A percentile compares a stretch with the other conserved stretches of the same genome.
Evolutionary conservation across 139 green algal genomes (phyloP).

Genomic region (Picochlorum sp.): DNA sequence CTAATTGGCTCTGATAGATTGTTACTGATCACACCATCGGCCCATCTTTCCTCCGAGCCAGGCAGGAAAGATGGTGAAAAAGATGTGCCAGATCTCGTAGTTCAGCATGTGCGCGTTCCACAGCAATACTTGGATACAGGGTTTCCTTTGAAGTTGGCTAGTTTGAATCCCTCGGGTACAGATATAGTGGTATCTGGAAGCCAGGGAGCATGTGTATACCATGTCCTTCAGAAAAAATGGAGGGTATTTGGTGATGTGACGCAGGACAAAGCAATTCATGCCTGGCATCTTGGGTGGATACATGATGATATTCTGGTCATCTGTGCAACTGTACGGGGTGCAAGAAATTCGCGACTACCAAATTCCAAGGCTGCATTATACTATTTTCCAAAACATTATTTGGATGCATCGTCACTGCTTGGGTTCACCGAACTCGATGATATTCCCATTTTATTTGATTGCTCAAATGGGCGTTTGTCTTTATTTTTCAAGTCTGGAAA

Average conservation of each 20-base stretch:
- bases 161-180: slow-evolving; percentile 43
- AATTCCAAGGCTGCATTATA: background rate
- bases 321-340: background rate
- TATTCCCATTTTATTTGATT: slow-evolving; percentile 75
- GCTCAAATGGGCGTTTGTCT: background rate
- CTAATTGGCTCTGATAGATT: no score
- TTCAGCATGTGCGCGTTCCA: slow-evolving; percentile 59
- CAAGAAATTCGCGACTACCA: no score
- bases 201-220: slow-evolving; percentile 68
- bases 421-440: slow-evolving; percentile 19
- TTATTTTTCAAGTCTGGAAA: background rate
- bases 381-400: slow-evolving; percentile 60
- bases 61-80: background rate
- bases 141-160: slow-evolving; percentile 47
- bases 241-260: slow-evolving; percentile 80
- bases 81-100: slow-evolving; percentile 25
- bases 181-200: slow-evolving; percentile 81
- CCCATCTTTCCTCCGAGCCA: no score
- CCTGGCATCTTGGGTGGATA: slow-evolving; percentile 54
- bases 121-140: slow-evolving; percentile 53
- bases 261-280: slow-evolving; percentile 59
- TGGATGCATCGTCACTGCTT: slow-evolving; percentile 79
- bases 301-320: slow-evolving; percentile 33
- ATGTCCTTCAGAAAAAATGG: slow-evolving; percentile 48
- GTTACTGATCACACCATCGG: no score